Evolutionary conservation across 2,329 filamentous ascomycete species (phyloP), one percentile per base, ranked within the genome.

Genomic region (Hypoxylon sp.): DNA sequence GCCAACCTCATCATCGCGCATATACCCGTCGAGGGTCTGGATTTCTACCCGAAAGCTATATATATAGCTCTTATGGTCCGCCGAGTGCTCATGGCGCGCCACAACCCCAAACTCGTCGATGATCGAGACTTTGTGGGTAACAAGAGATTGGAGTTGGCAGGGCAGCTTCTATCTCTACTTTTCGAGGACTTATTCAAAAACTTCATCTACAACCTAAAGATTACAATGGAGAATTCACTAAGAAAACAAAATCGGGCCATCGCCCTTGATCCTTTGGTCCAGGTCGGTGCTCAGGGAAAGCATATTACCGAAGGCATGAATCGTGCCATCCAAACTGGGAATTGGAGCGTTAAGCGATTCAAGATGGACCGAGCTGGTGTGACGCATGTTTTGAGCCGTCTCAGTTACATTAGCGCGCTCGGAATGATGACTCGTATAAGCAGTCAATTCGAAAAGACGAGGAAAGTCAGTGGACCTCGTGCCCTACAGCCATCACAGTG

Each of bases 371-470:
- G 95, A 77, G 95, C 96, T 21, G 96, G 96, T 76, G 94, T 99
- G 21, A 98, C 96, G 0, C 96, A 99, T 79, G 94, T 99, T 41
- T 84, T 99, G 51, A 98, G 95, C 80, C 89, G 96, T 69, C 84
- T 99, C 59, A 98, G 95, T 79, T 99, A 98, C 76, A 97, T 99
- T 78, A 92, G 91, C 68, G 96, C 96, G 27, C 87, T 99, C 27
- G 96, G 96, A 68, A 99, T 99, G 96, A 99, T 99, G 96, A 99
- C 96, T 12, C 88, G 96, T 78, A 98, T 99, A 75, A 96, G 91
- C 78, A 96, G 92, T 85, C 96, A 99, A 81, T 99, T 99, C 75
- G 96, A 99, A 78, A 99, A 99, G 85, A 98, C 96, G 1, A 85
- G 96, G 73, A 99, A 99, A 80, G 94, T 99, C 66, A 94, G 91